These are phyloP conservation scores for Aspergillus wentii DNA, from an alignment of 495 filamentous ascomycete species.

Conservation along the genomic window DNA sequence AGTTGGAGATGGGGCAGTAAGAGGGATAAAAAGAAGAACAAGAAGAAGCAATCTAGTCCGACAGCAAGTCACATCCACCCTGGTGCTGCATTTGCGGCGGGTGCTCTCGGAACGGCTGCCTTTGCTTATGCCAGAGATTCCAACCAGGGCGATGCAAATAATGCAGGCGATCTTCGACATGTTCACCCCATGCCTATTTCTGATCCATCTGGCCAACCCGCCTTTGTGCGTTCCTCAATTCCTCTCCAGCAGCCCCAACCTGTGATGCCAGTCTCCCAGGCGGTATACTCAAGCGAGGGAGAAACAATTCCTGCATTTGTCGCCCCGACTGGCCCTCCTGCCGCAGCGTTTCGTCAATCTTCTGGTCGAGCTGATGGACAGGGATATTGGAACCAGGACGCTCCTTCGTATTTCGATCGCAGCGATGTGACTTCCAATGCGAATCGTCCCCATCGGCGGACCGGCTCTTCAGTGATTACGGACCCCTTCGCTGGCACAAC, in stretches of 20 bases:
- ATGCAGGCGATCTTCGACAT: conserved; percentile 44
- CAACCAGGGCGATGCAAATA: too few relatives aligned
- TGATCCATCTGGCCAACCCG: conserved; percentile 51
- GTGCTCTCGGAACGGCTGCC: conserved; percentile 29
- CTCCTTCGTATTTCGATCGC: background rate
- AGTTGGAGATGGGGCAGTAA: conserved; percentile 55
- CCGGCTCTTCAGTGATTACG: conserved; percentile 31
- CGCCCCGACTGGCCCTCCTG: conserved; percentile 25
- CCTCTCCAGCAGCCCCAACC: conserved; percentile 57
- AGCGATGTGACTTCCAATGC: conserved; percentile 2
- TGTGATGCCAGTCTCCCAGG: conserved; percentile 49
- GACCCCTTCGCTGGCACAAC: conserved; percentile 12
- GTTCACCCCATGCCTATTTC: conserved; percentile 56
- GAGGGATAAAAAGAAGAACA: conserved; percentile 37
- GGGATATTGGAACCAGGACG: conserved; percentile 11
- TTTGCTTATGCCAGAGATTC: too few relatives aligned
- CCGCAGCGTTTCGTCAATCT: background rate
- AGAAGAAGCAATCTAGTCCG: conserved; percentile 21
- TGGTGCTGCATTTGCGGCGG: conserved; percentile 22
- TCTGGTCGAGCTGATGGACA: background rate
- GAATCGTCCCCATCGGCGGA: conserved; percentile 16
- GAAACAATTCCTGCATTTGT: conserved; percentile 30
- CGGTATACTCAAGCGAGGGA: conserved; percentile 45
- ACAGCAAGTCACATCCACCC: conserved; percentile 8
- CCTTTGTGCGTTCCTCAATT: conserved; percentile 41